Evolutionary conservation across 768 basidiomycete genomes (phyloP).

Genomic region (Tricholoma saponaceum): DNA sequence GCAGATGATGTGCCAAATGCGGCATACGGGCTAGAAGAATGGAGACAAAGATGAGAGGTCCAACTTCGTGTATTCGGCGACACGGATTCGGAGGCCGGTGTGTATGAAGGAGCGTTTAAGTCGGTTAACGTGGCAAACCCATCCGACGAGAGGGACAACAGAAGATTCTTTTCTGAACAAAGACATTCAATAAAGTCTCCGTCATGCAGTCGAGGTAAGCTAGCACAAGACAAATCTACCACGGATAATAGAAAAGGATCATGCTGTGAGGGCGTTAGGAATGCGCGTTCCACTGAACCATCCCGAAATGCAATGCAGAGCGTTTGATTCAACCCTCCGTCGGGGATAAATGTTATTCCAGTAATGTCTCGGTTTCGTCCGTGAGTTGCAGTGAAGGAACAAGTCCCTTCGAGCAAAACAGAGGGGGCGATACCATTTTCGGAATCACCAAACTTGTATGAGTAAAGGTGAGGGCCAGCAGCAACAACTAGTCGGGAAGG

Average conservation of each 20-base stretch:
- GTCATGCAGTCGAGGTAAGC: slow-evolving; percentile 24
- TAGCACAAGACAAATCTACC: slow-evolving; percentile 10
- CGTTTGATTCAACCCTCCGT: slow-evolving; percentile 37
- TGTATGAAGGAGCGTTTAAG: slow-evolving; percentile 13
- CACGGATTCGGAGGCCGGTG: slow-evolving; percentile 25
- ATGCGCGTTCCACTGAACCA: slow-evolving; percentile 50
- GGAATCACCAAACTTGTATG: slow-evolving; percentile 44
- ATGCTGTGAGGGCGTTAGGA: slow-evolving; percentile 14
- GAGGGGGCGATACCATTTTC: slow-evolving; percentile 33
- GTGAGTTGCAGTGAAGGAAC: slow-evolving; percentile 31
- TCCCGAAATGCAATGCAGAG: slow-evolving; percentile 58
- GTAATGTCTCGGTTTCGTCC: slow-evolving; percentile 47
- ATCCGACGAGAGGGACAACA: slow-evolving; percentile 55
- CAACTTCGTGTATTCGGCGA: slow-evolving; percentile 55
- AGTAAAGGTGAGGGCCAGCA: slow-evolving; percentile 53
- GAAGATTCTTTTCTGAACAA: slow-evolving; percentile 35
- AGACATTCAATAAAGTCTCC: slow-evolving; percentile 55
- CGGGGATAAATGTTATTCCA: slow-evolving; percentile 44
- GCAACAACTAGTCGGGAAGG: slow-evolving; percentile 55
- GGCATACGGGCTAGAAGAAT: slow-evolving; percentile 53
- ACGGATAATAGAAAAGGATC: slow-evolving; percentile 14
- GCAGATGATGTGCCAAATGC: slow-evolving; percentile 64
- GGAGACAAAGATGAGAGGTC: slow-evolving; percentile 53
- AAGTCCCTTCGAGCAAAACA: slow-evolving; percentile 43
- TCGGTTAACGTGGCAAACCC: slow-evolving; percentile 42